Conservation (phyloP, 495 filamentous ascomycete species). For the Lasiosphaeria ovina region DNA sequence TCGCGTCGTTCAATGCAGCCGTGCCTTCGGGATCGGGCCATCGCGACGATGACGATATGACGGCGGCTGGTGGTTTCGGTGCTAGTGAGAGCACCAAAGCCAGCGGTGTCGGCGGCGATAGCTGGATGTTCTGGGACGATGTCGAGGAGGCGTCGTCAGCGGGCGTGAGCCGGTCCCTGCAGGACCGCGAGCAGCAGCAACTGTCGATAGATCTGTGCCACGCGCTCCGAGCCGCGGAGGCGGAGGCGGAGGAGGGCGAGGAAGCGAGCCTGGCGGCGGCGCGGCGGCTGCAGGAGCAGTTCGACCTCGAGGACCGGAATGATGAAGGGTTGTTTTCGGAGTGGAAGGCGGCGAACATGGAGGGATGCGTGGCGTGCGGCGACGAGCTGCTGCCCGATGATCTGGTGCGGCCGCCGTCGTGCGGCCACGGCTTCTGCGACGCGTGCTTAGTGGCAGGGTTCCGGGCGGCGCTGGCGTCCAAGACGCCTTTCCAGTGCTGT, state of each 20-base stretch:
- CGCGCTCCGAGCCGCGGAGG: background rate
- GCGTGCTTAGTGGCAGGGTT: slow-evolving; percentile 7
- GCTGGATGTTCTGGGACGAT: no score
- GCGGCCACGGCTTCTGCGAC: slow-evolving; percentile 10
- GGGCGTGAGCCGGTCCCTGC: no score
- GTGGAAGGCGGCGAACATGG: background rate
- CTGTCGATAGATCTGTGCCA: no score
- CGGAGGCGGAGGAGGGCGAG: background rate
- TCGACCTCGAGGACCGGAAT: background rate
- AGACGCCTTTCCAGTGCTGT: slow-evolving; percentile 10
- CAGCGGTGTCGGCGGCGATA: no score
- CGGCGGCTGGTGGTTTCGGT: background rate
- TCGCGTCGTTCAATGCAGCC: background rate
- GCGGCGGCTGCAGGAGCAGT: background rate
- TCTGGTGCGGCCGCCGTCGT: background rate
- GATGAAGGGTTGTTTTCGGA: background rate
- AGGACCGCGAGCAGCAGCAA: no score
- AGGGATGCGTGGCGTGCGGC: background rate
- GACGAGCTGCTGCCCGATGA: background rate
- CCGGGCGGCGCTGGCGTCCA: background rate
- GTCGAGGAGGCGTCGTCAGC: no score
- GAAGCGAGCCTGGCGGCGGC: background rate
- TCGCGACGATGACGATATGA: background rate
- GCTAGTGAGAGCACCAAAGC: background rate
- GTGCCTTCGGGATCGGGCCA: background rate